Conservation (phyloP, 1,139 yeast species). For the Candida mesenterica region DNA sequence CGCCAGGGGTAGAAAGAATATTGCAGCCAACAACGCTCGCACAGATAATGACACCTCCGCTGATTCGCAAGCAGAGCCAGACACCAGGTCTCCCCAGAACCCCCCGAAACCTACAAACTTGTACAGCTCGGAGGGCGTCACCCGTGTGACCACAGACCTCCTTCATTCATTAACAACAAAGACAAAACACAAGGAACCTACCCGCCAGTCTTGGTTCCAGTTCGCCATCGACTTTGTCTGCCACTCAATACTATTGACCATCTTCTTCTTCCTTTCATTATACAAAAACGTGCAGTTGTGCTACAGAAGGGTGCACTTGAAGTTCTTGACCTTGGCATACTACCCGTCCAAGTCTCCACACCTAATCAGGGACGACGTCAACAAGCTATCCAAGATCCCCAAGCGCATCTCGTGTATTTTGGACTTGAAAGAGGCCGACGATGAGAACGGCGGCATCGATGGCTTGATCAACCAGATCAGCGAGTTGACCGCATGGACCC, state of each 20-base stretch:
- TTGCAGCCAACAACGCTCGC: no score
- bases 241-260: slow-evolving; percentile 46
- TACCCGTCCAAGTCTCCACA: slow-evolving; percentile 86
- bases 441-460: slow-evolving; percentile 84
- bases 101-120: not conserved
- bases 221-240: slow-evolving; percentile 15
- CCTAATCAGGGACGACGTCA: slow-evolving; percentile 80
- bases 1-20: no score
- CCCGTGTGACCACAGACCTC: not conserved
- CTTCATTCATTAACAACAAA: not conserved
- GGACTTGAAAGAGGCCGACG: slow-evolving; percentile 68
- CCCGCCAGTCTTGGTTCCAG: slow-evolving; percentile 5
- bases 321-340: slow-evolving; percentile 62
- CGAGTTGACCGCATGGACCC: slow-evolving; percentile 82
- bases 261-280: slow-evolving; percentile 57
- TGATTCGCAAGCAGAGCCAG: not conserved
- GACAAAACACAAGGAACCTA: not conserved
- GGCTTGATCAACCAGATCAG: slow-evolving; percentile 76
- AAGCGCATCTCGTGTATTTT: slow-evolving; percentile 70
- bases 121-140: not conserved
- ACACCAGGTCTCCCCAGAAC: not conserved
- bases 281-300: slow-evolving; percentile 51
- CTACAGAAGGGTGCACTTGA: slow-evolving; percentile 56
- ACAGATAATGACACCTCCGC: no score
- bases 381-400: slow-evolving; percentile 72